Evolutionary conservation across 495 filamentous ascomycete species (phyloP), one percentile per base, ranked within the genome.

Genomic region (Bombardia bombarda): DNA sequence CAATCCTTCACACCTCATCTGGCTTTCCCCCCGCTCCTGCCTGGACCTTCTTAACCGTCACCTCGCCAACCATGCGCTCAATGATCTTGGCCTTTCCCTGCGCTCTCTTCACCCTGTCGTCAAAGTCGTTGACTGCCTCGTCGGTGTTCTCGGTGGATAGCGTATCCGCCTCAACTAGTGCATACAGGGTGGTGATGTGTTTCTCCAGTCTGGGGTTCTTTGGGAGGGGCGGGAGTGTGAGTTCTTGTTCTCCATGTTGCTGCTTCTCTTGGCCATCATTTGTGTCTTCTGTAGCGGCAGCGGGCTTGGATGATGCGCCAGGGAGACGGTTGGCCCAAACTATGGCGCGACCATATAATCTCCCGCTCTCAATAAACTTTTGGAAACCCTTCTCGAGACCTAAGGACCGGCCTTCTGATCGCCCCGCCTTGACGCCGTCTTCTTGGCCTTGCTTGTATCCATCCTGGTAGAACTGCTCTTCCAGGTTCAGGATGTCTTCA

Each of bases 341-440:
- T 1, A 82, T 62, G 3, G 84, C 79, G 55, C 78, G 81, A n/a
- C 92, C 89, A 52, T 90, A 84, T 17, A 99, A 57, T 42, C 70
- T 71, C 1, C 92, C 93, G 53, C 88, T 74, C 44, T 85, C 80
- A 12, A 80, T 50, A 52, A 87, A 95, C 64, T 94, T 96, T 55
- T 92, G 86, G 45, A 90, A 97, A 1, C 90, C 92, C 51, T 92
- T 93, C 55, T 93, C 84, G 3, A 97, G 74, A 0, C 90, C 92
- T 57, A 97, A 86, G 10, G 85, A 71, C 26, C 86, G 84, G 30
- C 93, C 93, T 74, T 99, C 92, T 35, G 83, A 77, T 22, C 79
- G 80, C 9, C 93, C 92, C 12, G 87, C 80, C 51, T 74, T 69
- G n/a, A 77, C 69, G 20, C 92, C 92, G 60, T 95, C 93, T 32